Conservation (phyloP, 2,329 filamentous ascomycete species). For the Trichoderma sp. region DNA sequence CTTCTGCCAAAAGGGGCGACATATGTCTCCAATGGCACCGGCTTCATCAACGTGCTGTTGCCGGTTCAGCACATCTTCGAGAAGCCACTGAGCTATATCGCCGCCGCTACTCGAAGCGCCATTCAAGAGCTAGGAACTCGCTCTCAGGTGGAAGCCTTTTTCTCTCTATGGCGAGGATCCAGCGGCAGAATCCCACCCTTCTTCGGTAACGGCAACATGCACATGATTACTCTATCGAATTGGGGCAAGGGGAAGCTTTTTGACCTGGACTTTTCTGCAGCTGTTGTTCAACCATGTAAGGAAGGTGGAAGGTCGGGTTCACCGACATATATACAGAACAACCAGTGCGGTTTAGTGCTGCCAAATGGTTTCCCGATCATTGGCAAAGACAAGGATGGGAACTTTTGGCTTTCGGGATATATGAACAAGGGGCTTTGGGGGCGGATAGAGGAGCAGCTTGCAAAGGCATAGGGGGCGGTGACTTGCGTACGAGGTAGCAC, state of each 20-base stretch:
- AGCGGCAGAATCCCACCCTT: background rate
- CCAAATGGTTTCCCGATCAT: background rate
- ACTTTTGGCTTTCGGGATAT: background rate
- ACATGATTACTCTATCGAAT: background rate
- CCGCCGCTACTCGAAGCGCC: background rate
- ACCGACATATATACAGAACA: conserved; percentile 1
- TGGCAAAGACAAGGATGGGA: background rate
- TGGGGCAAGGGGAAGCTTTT: conserved; percentile 3
- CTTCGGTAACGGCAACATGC: background rate
- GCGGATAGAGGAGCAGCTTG: background rate
- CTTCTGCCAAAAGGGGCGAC: background rate
- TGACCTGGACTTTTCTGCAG: background rate
- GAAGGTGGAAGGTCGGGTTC: background rate
- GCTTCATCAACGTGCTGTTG: background rate
- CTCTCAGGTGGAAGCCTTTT: background rate
- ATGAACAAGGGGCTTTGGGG: conserved; percentile 4
- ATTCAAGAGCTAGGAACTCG: background rate
- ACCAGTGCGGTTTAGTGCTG: background rate
- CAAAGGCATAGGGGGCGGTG: too few relatives aligned
- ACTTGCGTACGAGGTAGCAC: too few relatives aligned
- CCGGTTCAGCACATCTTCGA: background rate
- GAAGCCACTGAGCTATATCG: background rate
- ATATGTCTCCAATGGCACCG: background rate
- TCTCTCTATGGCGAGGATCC: background rate
- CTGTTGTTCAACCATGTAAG: too few relatives aligned